Base-by-base conservation (phyloP, 2,329 filamentous ascomycete genomes). In the Lasiodiplodia citricola region DNA sequence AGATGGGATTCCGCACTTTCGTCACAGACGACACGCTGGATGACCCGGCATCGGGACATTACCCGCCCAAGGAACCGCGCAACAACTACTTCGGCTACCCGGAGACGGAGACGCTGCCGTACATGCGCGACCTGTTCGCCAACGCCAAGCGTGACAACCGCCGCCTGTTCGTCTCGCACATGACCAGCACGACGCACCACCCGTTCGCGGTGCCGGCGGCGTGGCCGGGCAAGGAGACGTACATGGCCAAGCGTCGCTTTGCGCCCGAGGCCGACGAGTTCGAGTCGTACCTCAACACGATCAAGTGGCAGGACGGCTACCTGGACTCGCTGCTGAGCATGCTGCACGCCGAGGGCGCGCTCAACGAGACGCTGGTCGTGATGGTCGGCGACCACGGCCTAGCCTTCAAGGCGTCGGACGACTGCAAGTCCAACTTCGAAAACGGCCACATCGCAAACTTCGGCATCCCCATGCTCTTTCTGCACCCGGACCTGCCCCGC, bases 31-130 rank as follows among this genome's bases (percentile, higher is more conserved):
- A 44, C 1, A 69, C 66, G 56, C 71, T 81, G 8, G 70, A 70
- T 5, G 69, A 74, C n/a, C 66, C 70, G 6, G 67, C 60, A 1
- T 75, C 78, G n/a, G 78, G 76, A 58, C 72, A 79, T 70, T 82
- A 72, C 69, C 78, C 71, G 68, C 69, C 69, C 6, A 66, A 68
- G 28, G 64, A 75, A 35, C 63, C 75, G 69, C 74, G 78, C 65
- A 72, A 78, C 68, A 83, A 83, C 70, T 84, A 83, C 69, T 84
- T 83, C 71, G 82, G 82, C 69, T 82, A 73, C 64, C 73, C 81
- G 4, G 83, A 84, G 70, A 75, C 75, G 6, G 80, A 81, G 51
- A 72, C 82, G 1, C 77, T 77, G 69, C 80, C 80, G 6, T 83
- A 83, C 58, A 73, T 77, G 62, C 74, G 71, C 52, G 80, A 82